A percentile compares a stretch with the other conserved stretches of the same genome.
These are phyloP conservation scores for Cicer chorassanicum DNA, from an alignment of 306 rosid genomes.

Conservation along the genomic window DNA sequence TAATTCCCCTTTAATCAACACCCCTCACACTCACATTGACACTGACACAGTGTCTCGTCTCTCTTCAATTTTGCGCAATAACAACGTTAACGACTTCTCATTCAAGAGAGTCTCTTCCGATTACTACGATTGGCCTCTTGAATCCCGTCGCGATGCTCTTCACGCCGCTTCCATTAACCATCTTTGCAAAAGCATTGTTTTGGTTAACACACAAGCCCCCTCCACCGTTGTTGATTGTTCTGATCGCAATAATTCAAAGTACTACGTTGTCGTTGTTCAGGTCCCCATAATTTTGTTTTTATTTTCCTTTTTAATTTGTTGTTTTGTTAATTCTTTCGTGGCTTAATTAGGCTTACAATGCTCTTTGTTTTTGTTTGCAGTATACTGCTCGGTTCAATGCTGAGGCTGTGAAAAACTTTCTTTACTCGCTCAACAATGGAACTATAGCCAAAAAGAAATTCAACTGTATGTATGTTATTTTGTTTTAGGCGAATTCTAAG, in stretches of 20 bases:
- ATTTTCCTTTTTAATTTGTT: background rate
- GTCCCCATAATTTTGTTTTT: slow-evolving; percentile 16
- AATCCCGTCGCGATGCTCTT: slow-evolving; percentile 72
- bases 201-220: slow-evolving; percentile 88
- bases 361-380: slow-evolving; percentile 41
- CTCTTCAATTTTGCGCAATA: slow-evolving; percentile 62
- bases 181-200: slow-evolving; percentile 96
- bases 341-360: background rate
- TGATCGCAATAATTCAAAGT: slow-evolving; percentile 82
- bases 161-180: slow-evolving; percentile 72
- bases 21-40: slow-evolving; percentile 38
- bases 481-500: background rate
- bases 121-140: slow-evolving; percentile 88
- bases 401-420: slow-evolving; percentile 53
- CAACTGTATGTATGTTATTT: slow-evolving; percentile 49
- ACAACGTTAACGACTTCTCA: slow-evolving; percentile 65
- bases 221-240: slow-evolving; percentile 71
- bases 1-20: background rate
- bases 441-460: slow-evolving; percentile 53
- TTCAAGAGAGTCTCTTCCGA: slow-evolving; percentile 75
- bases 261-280: slow-evolving; percentile 78
- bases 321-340: background rate
- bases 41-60: slow-evolving; percentile 66
- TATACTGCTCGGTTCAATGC: slow-evolving; percentile 60
- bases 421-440: slow-evolving; percentile 55